These are phyloP conservation scores for Ganoderma resinaceum DNA, from an alignment of 1,284 basidiomycete species.

Conservation along the genomic window DNA sequence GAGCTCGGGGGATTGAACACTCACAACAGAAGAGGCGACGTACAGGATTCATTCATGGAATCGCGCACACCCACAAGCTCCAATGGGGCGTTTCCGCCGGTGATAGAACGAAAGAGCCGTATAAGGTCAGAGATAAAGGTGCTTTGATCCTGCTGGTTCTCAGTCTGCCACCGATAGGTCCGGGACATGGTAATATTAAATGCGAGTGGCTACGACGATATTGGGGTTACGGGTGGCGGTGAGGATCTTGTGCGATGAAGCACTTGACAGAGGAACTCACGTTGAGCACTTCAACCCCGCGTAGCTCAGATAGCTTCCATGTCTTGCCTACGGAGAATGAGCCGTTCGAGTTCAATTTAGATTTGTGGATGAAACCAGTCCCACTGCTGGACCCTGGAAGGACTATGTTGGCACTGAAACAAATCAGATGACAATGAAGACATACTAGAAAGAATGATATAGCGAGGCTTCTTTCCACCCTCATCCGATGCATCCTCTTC, in stretches of 20 bases:
- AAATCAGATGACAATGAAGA: conserved; percentile 35
- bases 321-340: conserved; percentile 98
- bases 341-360: conserved; percentile 94
- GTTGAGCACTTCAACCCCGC: conserved; percentile 77
- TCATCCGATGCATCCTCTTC: conserved; percentile 76
- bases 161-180: conserved; percentile 89
- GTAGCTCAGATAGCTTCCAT: conserved; percentile 88
- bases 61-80: conserved; percentile 64
- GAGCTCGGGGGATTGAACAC: conserved; percentile 25
- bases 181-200: conserved; percentile 87
- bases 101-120: conserved; percentile 71
- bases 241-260: not conserved
- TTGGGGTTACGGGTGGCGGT: not conserved
- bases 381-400: conserved; percentile 67
- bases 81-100: conserved; percentile 54
- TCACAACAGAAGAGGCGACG: conserved; percentile 24
- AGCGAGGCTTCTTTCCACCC: conserved; percentile 80
- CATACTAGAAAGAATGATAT: conserved; percentile 88
- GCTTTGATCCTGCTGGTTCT: conserved; percentile 73
- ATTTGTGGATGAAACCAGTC: conserved; percentile 89
- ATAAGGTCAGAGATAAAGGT: conserved; percentile 75
- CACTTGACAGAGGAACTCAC: conserved; percentile 38
- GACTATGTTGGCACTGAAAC: conserved; percentile 23
- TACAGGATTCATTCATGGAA: conserved; percentile 47
- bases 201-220: conserved; percentile 40